Evolutionary conservation across 2,329 filamentous ascomycete genomes (phyloP).

Genomic region (Hymenoscyphus occultus): DNA sequence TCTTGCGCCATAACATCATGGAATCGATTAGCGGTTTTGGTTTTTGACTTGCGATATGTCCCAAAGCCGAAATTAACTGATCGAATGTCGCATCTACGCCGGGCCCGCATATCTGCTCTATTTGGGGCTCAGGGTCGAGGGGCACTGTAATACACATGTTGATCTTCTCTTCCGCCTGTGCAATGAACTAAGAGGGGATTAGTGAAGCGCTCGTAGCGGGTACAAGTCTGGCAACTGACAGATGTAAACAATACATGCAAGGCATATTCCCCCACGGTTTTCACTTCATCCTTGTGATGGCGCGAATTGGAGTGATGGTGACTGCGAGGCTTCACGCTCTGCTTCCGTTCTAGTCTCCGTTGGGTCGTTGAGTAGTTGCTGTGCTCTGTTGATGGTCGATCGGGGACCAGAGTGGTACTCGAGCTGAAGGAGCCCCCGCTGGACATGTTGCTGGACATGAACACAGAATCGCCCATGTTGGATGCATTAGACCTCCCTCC

Average conservation of each 20-base stretch:
- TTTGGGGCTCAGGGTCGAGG: constrained; percentile 75
- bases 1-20: constrained; percentile 97
- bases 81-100: constrained; percentile 88
- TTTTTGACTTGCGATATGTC: constrained; percentile 90
- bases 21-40: constrained; percentile 95
- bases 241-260: constrained; percentile 95
- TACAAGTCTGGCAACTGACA: constrained; percentile 45
- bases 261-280: constrained; percentile 97
- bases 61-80: constrained; percentile 87
- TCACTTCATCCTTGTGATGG: constrained; percentile 66
- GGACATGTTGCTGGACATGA: constrained; percentile 29
- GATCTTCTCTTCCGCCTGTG: constrained; percentile 94
- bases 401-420: constrained; percentile 35
- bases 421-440: constrained; percentile 33
- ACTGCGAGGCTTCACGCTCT: constrained; percentile 64
- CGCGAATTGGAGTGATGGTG: constrained; percentile 65
- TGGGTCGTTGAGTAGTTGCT: constrained; percentile 45
- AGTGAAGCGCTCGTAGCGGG: constrained; percentile 30
- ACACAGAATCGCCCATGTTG: constrained; percentile 33
- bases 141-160: constrained; percentile 80
- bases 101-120: constrained; percentile 87
- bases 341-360: constrained; percentile 57
- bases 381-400: constrained; percentile 43
- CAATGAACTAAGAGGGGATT: constrained; percentile 67
- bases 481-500: constrained; percentile 34